Evolutionary conservation across 2,329 filamentous ascomycete genomes (phyloP).

Genomic region (Fusarium fujikuroi): DNA sequence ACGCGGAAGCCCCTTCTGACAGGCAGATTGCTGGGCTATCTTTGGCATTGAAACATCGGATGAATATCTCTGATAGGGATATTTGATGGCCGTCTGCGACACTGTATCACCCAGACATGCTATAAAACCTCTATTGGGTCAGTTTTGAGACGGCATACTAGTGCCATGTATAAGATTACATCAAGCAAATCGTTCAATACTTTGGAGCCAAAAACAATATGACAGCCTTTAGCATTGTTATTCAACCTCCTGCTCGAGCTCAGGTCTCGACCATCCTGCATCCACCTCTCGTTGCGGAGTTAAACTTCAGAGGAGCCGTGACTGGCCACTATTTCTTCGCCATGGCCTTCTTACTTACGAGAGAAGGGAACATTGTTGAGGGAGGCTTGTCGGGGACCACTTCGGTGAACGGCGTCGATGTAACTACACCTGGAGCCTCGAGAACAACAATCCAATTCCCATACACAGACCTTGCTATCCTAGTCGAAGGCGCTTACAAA

Average conservation of each 20-base stretch:
- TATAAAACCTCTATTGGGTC: neutral
- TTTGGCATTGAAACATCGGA: neutral
- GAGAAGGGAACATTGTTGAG: constrained; percentile 29
- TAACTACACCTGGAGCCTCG: constrained; percentile 9
- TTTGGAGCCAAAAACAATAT: constrained; percentile 3
- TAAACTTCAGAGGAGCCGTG: constrained; percentile 8
- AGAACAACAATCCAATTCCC: constrained; percentile 37
- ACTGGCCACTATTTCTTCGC: constrained; percentile 42
- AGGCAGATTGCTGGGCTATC: neutral
- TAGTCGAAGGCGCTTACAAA: constrained; percentile 35
- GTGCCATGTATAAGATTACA: neutral
- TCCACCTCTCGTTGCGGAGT: constrained; percentile 39
- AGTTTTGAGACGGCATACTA: constrained; percentile 8
- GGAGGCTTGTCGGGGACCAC: constrained; percentile 33
- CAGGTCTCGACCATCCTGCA: constrained; percentile 30
- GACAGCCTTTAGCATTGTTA: constrained; percentile 31
- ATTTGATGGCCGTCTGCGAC: neutral
- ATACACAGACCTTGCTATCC: constrained; percentile 43
- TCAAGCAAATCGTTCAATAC: neutral
- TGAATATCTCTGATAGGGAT: neutral
- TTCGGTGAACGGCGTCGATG: constrained; percentile 28
- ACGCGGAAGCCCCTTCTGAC: neutral
- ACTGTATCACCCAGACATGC: constrained; percentile 17
- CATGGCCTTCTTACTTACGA: constrained; percentile 40
- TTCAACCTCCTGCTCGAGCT: constrained; percentile 41